Conservation (phyloP, 768 basidiomycete genomes). For the Mycena rebaudengoi region DNA sequence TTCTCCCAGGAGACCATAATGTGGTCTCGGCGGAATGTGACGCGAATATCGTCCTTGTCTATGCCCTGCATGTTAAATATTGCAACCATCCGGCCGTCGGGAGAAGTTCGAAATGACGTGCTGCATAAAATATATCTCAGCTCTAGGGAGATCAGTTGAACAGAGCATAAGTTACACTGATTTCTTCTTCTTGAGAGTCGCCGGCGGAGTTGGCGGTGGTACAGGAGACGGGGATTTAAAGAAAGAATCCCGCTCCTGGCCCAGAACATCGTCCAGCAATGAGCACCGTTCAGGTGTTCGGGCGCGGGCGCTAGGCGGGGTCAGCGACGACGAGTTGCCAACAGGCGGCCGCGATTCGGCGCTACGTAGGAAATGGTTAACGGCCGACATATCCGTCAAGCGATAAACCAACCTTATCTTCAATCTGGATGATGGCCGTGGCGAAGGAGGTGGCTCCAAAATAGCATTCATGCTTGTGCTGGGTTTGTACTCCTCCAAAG, state of each 20-base stretch:
- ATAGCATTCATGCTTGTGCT: neutral
- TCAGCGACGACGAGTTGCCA: constrained; percentile 5
- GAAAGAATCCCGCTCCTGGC: constrained; percentile 17
- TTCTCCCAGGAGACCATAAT: constrained; percentile 58
- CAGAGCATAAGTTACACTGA: constrained; percentile 46
- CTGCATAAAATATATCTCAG: constrained; percentile 36
- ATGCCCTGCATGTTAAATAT: constrained; percentile 60
- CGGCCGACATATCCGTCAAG: neutral
- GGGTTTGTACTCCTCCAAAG: constrained; percentile 42
- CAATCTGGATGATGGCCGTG: constrained; percentile 18
- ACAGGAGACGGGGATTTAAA: constrained; percentile 18
- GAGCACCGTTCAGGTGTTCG: constrained; percentile 19
- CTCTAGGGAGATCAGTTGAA: neutral
- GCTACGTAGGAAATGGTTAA: neutral
- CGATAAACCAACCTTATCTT: constrained; percentile 23
- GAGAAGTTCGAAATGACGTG: constrained; percentile 53
- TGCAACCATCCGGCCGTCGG: constrained; percentile 56
- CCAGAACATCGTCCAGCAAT: constrained; percentile 22
- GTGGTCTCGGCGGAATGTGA: constrained; percentile 53
- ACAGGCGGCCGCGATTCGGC: neutral
- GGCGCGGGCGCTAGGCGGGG: constrained; percentile 1
- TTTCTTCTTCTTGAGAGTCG: constrained; percentile 48
- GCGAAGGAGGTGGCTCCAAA: constrained; percentile 15
- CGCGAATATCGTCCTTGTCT: constrained; percentile 60
- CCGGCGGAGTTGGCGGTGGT: constrained; percentile 37